Percentiles rank a stretch among this genome's conserved stretches.
Conservation (phyloP, 306 rosid species). For the Cicer yamashitae region DNA sequence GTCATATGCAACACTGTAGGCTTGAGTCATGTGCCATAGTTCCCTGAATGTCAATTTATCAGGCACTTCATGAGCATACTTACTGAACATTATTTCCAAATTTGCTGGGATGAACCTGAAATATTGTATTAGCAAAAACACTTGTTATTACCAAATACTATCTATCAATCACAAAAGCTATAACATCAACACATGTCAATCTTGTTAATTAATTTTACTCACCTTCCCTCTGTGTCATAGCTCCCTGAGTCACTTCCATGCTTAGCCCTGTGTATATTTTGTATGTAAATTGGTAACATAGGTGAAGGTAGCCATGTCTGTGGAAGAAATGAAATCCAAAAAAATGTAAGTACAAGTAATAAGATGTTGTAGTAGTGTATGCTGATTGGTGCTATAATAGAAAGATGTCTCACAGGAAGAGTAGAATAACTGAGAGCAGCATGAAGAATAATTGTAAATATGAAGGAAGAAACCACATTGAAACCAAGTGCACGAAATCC, state of each 20-base stretch:
- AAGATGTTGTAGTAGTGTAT: neutral
- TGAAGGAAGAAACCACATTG: slow-evolving; percentile 59
- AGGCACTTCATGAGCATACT: slow-evolving; percentile 64
- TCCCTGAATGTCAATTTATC: slow-evolving; percentile 66
- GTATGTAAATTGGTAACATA: slow-evolving; percentile 63
- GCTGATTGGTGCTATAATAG: too few relatives aligned
- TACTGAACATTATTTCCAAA: slow-evolving; percentile 75
- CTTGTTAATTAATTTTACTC: neutral
- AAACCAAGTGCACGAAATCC: slow-evolving; percentile 67
- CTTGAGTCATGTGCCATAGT: slow-evolving; percentile 82
- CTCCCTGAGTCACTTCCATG: slow-evolving; percentile 76
- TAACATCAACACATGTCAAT: neutral
- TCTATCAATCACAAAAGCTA: neutral
- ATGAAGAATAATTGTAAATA: slow-evolving; percentile 53
- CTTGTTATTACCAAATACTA: neutral
- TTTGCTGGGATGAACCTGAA: slow-evolving; percentile 74
- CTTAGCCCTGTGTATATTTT: slow-evolving; percentile 70
- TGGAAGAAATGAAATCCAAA: slow-evolving; percentile 40
- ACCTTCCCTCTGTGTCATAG: slow-evolving; percentile 89
- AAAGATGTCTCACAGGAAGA: slow-evolving; percentile 62
- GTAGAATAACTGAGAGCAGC: slow-evolving; percentile 64
- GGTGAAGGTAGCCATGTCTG: slow-evolving; percentile 89
- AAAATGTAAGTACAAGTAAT: slow-evolving; percentile 23
- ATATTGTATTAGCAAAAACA: slow-evolving; percentile 16
- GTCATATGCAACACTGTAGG: slow-evolving; percentile 67